These are phyloP conservation scores for Apiospora marii DNA, from an alignment of 2,329 filamentous ascomycete genomes.

Conservation along the genomic window DNA sequence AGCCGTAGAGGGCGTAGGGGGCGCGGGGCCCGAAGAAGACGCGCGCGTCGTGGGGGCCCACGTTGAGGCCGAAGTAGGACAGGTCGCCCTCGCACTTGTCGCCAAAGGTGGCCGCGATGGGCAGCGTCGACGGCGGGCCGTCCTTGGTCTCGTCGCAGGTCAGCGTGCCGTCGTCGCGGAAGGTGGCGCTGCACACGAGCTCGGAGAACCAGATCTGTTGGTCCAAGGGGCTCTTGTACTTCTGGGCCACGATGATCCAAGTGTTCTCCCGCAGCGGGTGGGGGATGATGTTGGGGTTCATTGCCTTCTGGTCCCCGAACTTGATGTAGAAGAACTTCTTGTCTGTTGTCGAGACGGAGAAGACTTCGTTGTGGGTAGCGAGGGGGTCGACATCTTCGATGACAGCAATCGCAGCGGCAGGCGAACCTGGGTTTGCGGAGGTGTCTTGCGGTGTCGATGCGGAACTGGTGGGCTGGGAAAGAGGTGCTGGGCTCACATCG, in stretches of 20 bases:
- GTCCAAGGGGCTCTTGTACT: constrained; percentile 39
- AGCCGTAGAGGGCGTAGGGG: constrained; percentile 62
- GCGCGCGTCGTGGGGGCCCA: constrained; percentile 66
- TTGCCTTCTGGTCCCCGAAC: constrained; percentile 50
- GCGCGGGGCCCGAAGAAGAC: constrained; percentile 61
- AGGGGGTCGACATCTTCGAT: constrained; percentile 13
- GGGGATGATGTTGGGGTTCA: constrained; percentile 66
- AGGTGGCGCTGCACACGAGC: constrained; percentile 58
- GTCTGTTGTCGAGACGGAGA: constrained; percentile 55
- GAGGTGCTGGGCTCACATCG: not conserved
- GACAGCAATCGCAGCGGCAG: too few species aligned
- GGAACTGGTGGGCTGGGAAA: not conserved
- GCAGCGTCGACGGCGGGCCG: constrained; percentile 48
- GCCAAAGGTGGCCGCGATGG: constrained; percentile 54
- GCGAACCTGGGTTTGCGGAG: not conserved
- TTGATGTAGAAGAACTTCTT: constrained; percentile 57
- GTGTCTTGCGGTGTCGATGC: not conserved
- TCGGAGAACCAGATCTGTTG: constrained; percentile 49
- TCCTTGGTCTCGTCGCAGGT: constrained; percentile 46
- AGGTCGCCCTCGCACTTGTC: constrained; percentile 55
- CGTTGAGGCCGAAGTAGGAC: constrained; percentile 49
- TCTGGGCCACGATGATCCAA: constrained; percentile 62
- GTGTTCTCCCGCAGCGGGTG: constrained; percentile 56
- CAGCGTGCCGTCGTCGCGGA: constrained; percentile 49
- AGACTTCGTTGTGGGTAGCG: constrained; percentile 47